Evolutionary conservation across 2,329 filamentous ascomycete species (phyloP).

Genomic region (Hymenoscyphus repandus): DNA sequence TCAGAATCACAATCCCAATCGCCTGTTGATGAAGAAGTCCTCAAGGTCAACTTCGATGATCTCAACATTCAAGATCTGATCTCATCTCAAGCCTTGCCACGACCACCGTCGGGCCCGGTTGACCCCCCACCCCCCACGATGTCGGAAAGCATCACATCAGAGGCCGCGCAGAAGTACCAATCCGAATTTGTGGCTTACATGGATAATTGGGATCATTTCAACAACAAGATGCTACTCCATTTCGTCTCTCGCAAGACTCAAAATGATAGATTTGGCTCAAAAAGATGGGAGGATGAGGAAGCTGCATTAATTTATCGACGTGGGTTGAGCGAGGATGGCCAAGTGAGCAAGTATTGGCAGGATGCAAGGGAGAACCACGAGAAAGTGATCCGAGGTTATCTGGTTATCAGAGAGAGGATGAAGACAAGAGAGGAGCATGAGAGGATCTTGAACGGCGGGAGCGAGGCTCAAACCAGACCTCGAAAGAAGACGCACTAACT

Average conservation of each 20-base stretch:
- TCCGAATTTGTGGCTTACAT: conserved; percentile 51
- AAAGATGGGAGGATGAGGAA: conserved; percentile 37
- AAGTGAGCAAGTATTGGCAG: conserved; percentile 56
- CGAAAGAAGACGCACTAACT: conserved; percentile 6
- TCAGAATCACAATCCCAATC: conserved; percentile 15
- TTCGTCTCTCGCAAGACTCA: conserved; percentile 47
- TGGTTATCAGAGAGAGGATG: conserved; percentile 41
- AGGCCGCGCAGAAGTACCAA: conserved; percentile 46
- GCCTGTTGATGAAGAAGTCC: conserved; percentile 17
- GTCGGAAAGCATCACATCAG: conserved; percentile 35
- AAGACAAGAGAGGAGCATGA: conserved; percentile 23
- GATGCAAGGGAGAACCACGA: conserved; percentile 56
- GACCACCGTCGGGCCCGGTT: conserved; percentile 37
- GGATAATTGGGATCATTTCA: conserved; percentile 45
- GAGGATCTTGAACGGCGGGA: not conserved
- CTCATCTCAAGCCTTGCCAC: conserved; percentile 45
- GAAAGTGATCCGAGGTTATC: conserved; percentile 52
- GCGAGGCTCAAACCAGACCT: not conserved
- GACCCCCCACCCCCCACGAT: conserved; percentile 34
- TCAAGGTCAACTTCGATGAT: conserved; percentile 41
- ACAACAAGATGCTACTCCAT: conserved; percentile 49
- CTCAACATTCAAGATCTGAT: conserved; percentile 42
- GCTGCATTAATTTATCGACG: conserved; percentile 54
- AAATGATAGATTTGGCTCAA: conserved; percentile 28
- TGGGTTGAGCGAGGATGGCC: conserved; percentile 59